Evolutionary conservation across 2,329 filamentous ascomycete genomes (phyloP).

Genomic region (Epichloe glyceriae): DNA sequence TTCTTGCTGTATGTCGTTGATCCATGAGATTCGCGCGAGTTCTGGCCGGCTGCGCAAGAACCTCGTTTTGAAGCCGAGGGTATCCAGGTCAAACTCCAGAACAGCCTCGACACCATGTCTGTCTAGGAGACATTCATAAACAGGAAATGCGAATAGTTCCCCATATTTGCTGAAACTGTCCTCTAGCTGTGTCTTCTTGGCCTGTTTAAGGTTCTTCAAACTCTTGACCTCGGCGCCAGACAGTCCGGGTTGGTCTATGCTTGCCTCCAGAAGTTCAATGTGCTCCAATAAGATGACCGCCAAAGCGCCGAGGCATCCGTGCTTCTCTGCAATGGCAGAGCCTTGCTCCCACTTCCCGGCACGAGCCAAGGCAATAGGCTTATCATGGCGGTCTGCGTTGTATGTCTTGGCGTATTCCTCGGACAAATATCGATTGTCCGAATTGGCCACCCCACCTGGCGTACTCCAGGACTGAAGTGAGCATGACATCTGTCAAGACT

Average conservation of each 20-base stretch:
- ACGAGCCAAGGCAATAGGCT: conserved; percentile 39
- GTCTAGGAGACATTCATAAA: conserved; percentile 66
- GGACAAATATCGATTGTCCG: conserved; percentile 28
- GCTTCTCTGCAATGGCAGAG: conserved; percentile 45
- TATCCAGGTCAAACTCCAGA: conserved; percentile 58
- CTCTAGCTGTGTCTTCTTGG: conserved; percentile 31
- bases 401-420: conserved; percentile 37
- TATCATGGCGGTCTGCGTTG: conserved; percentile 35
- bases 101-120: conserved; percentile 53
- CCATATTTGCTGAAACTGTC: conserved; percentile 51
- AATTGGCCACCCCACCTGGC: conserved; percentile 34
- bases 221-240: conserved; percentile 16
- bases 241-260: conserved; percentile 15
- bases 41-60: conserved; percentile 63
- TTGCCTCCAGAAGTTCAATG: conserved; percentile 26
- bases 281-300: conserved; percentile 44
- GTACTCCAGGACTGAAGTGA: conserved; percentile 40
- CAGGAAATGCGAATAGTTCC: conserved; percentile 56
- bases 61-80: conserved; percentile 55
- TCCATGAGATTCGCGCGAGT: conserved; percentile 77
- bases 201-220: conserved; percentile 23
- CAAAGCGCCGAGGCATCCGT: conserved; percentile 40
- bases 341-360: conserved; percentile 45
- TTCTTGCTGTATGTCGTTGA: conserved; percentile 76
- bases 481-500: conserved; percentile 39